phyloP scores from a whole-genome alignment of 2,329 filamentous ascomycete species.

The Alternaria tenuissima region DNA sequence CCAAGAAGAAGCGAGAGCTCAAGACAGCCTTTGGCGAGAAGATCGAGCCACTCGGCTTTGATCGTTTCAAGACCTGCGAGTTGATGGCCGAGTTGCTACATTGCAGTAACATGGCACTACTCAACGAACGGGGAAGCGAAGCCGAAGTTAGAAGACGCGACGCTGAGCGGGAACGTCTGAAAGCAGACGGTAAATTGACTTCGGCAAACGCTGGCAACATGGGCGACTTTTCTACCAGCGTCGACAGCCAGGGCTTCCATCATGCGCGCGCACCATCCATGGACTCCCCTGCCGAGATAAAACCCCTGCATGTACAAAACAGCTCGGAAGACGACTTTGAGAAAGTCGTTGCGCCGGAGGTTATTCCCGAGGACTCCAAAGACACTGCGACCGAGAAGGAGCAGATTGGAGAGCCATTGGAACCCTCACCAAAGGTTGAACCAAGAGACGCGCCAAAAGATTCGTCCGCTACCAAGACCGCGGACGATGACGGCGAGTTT shows the following conservation, averaged over 20 bases:
- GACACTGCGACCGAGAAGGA: conserved; percentile 60
- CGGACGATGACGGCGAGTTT: conserved; percentile 69
- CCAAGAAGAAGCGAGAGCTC: conserved; percentile 75
- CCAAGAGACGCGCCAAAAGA: conserved; percentile 41
- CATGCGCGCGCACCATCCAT: conserved; percentile 58
- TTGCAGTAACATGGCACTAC: conserved; percentile 96
- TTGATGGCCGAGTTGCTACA: conserved; percentile 97
- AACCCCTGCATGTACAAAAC: conserved; percentile 79
- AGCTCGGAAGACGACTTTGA: conserved; percentile 92
- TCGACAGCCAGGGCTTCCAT: conserved; percentile 62
- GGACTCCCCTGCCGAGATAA: conserved; percentile 70
- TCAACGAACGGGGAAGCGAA: conserved; percentile 92
- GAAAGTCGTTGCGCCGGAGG: conserved; percentile 76
- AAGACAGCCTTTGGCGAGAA: conserved; percentile 88
- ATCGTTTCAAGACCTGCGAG: conserved; percentile 98
- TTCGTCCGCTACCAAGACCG: conserved; percentile 29
- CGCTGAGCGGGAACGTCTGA: conserved; percentile 79
- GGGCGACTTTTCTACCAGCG: conserved; percentile 59
- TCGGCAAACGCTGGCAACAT: conserved; percentile 66
- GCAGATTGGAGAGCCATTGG: conserved; percentile 47
- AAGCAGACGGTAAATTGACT: conserved; percentile 78
- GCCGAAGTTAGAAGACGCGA: conserved; percentile 83
- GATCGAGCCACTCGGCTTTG: conserved; percentile 94
- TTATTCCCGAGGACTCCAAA: conserved; percentile 72
- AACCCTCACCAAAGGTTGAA: conserved; percentile 56